These are phyloP conservation scores for Populus simonii DNA, from an alignment of 345 rosid species.

Conservation along the genomic window DNA sequence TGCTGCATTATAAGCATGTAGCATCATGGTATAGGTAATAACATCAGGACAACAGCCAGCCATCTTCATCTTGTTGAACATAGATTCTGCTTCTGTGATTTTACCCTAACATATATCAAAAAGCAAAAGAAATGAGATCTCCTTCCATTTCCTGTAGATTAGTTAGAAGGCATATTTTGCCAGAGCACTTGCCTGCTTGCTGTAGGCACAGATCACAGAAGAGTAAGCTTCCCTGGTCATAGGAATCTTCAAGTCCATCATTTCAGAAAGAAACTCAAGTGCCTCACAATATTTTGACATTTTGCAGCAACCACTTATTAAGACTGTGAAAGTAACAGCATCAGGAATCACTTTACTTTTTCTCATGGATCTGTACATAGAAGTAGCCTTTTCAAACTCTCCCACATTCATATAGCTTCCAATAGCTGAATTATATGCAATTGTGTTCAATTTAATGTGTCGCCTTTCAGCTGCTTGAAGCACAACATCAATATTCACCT, in stretches of 20 bases:
- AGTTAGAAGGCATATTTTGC: slow-evolving; percentile 8
- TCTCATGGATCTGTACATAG: slow-evolving; percentile 67
- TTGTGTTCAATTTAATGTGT: slow-evolving; percentile 67
- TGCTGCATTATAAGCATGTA: slow-evolving; percentile 66
- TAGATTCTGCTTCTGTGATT: slow-evolving; percentile 69
- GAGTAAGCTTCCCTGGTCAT: slow-evolving; percentile 81
- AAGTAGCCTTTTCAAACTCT: slow-evolving; percentile 64
- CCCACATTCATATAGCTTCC: slow-evolving; percentile 85
- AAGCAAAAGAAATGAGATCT: slow-evolving; percentile 2
- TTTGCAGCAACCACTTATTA: slow-evolving; percentile 73
- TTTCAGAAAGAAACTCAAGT: slow-evolving; percentile 60
- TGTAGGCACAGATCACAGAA: slow-evolving; percentile 63
- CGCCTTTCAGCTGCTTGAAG: slow-evolving; percentile 77
- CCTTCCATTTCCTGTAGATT: not conserved
- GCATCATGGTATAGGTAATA: slow-evolving; percentile 73
- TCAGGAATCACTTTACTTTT: slow-evolving; percentile 60
- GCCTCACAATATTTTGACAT: slow-evolving; percentile 74
- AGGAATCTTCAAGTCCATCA: slow-evolving; percentile 53
- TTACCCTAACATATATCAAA: slow-evolving; percentile 46
- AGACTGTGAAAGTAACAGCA: slow-evolving; percentile 72
- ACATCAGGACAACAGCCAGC: slow-evolving; percentile 72
- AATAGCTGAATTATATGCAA: slow-evolving; percentile 85
- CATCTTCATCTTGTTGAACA: slow-evolving; percentile 68
- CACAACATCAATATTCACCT: slow-evolving; percentile 70
- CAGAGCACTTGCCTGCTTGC: slow-evolving; percentile 64